Conservation (phyloP, 495 filamentous ascomycete genomes). For the Hyaloscypha bicolor region DNA sequence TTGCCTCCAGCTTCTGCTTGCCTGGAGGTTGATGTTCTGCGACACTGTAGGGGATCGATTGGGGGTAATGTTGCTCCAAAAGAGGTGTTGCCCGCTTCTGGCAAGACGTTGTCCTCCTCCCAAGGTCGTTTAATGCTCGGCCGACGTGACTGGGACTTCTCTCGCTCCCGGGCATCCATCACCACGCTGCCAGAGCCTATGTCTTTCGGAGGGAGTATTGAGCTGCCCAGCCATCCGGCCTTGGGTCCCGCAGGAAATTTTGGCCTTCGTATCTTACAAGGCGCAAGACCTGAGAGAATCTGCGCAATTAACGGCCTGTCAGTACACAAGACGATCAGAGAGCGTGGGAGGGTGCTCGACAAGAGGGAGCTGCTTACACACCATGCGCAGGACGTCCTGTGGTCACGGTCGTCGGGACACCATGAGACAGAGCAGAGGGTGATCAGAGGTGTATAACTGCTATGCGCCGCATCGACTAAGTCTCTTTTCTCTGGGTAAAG, state of each 20-base stretch:
- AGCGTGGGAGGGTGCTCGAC: background rate
- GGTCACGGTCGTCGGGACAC: background rate
- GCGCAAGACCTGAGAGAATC: constrained; percentile 8
- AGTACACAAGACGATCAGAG: background rate
- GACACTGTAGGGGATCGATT: constrained; percentile 22
- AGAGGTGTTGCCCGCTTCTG: constrained; percentile 9
- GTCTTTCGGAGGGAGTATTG: constrained; percentile 16
- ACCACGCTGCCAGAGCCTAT: constrained; percentile 25
- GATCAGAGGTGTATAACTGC: background rate
- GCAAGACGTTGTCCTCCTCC: constrained; percentile 22
- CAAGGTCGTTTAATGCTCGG: constrained; percentile 32
- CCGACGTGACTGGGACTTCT: constrained; percentile 26
- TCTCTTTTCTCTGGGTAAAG: background rate
- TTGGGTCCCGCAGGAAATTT: constrained; percentile 3
- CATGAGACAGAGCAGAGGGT: background rate
- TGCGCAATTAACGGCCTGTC: constrained; percentile 3
- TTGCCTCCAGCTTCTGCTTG: constrained; percentile 2
- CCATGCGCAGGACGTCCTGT: constrained; percentile 7
- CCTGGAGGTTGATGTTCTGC: background rate
- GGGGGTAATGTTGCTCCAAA: constrained; percentile 23
- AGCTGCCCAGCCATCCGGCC: constrained; percentile 29
- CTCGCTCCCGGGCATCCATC: constrained; percentile 33
- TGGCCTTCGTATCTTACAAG: background rate
- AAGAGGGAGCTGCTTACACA: constrained; percentile 8
- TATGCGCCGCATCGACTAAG: background rate